Evolutionary conservation across 306 rosid genomes (phyloP).

Genomic region (Cercis canadensis): DNA sequence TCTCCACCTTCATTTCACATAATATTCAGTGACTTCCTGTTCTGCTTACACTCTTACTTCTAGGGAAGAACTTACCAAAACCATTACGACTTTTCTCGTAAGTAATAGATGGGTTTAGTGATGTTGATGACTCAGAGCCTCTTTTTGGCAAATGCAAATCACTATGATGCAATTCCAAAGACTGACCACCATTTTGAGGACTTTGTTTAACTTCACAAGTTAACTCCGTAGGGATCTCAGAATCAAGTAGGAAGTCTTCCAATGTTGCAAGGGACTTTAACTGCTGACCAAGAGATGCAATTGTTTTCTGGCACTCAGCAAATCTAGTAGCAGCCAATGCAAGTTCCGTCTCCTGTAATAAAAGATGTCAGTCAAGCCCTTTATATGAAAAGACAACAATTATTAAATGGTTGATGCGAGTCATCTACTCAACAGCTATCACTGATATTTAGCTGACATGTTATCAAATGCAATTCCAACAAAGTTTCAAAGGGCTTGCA

Average conservation of each 20-base stretch:
- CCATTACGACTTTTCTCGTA: constrained; percentile 45
- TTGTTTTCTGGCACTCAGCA: constrained; percentile 82
- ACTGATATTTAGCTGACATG: neutral
- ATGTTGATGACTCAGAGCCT: constrained; percentile 37
- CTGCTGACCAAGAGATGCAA: constrained; percentile 78
- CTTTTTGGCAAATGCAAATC: constrained; percentile 37
- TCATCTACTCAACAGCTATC: neutral
- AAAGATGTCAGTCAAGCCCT: constrained; percentile 26
- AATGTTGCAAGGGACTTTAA: constrained; percentile 68
- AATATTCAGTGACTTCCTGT: constrained; percentile 34
- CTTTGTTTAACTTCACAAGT: constrained; percentile 31
- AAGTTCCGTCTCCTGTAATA: constrained; percentile 74
- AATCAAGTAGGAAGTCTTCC: constrained; percentile 70
- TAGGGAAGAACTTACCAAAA: constrained; percentile 42
- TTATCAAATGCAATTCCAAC: constrained; percentile 27
- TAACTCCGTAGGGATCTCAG: constrained; percentile 43
- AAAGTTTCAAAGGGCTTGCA: neutral
- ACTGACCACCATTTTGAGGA: constrained; percentile 34
- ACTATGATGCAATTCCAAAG: constrained; percentile 32
- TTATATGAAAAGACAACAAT: neutral
- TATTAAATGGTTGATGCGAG: constrained; percentile 5
- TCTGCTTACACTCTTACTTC: constrained; percentile 50
- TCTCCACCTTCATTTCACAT: constrained; percentile 22
- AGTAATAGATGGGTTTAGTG: constrained; percentile 37
- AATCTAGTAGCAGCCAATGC: constrained; percentile 69